Percentiles rank a stretch among this genome's conserved stretches.
Conservation (phyloP, 306 rosid genomes). For the Psophocarpus tetragonolobus region DNA sequence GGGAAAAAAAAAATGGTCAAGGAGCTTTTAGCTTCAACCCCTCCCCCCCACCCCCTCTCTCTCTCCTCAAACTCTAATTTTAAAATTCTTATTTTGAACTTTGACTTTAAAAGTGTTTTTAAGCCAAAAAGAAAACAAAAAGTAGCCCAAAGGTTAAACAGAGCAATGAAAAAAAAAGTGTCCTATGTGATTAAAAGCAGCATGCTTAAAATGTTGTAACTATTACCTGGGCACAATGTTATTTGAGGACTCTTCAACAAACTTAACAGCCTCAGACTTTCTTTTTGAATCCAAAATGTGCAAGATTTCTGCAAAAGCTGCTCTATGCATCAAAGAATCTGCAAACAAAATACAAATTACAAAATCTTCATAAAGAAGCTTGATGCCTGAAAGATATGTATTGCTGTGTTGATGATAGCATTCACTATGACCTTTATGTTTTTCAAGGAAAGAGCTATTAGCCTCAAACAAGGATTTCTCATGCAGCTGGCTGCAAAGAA, state of each 20-base stretch:
- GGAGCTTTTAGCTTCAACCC: background rate
- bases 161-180: background rate
- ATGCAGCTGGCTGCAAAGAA: constrained; percentile 69
- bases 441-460: constrained; percentile 70
- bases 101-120: background rate
- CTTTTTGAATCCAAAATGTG: constrained; percentile 65
- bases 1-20: background rate
- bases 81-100: background rate
- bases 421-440: constrained; percentile 65
- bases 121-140: background rate
- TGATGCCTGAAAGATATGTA: constrained; percentile 14
- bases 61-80: background rate
- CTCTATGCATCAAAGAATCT: constrained; percentile 95
- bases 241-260: constrained; percentile 77
- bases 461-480: constrained; percentile 79
- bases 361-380: constrained; percentile 21
- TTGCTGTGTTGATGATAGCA: background rate
- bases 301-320: constrained; percentile 80
- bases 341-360: constrained; percentile 33
- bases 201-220: background rate
- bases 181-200: background rate
- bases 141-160: background rate
- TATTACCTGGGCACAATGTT: constrained; percentile 60
- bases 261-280: constrained; percentile 73
- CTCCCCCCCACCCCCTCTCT: background rate